A percentile compares a stretch with the other conserved stretches of the same genome.
phyloP scores from a whole-genome alignment of 805 yeast genomes.

The Zygoascus tannicola region DNA sequence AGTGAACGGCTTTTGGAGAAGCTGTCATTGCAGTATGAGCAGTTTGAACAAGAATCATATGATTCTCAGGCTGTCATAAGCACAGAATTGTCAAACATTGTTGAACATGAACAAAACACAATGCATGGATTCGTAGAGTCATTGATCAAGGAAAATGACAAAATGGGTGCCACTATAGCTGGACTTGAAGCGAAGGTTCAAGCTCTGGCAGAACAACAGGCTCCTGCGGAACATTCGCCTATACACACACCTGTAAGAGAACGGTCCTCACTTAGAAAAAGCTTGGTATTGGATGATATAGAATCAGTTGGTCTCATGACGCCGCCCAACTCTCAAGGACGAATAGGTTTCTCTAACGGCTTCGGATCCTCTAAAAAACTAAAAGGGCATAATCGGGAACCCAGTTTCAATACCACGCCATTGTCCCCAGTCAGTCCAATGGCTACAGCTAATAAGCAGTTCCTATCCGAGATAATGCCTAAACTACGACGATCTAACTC shows the following conservation, averaged over 20 bases:
- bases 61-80: neutral
- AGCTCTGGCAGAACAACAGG: neutral
- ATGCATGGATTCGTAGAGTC: conserved; percentile 4
- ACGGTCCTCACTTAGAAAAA: too few species aligned
- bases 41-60: conserved; percentile 9
- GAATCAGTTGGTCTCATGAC: neutral
- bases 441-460: neutral
- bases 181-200: conserved; percentile 1
- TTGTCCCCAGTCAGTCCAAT: neutral
- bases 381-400: neutral
- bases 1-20: conserved; percentile 13
- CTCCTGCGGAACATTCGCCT: neutral
- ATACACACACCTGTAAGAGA: neutral
- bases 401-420: neutral
- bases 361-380: neutral
- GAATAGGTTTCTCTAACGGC: neutral
- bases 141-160: conserved; percentile 5
- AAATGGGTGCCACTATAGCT: conserved; percentile 1
- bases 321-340: neutral
- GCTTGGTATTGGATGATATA: neutral
- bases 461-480: neutral
- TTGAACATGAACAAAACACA: neutral
- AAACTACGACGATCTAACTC: conserved; percentile 7
- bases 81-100: neutral
- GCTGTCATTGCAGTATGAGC: conserved; percentile 12